Base-by-base conservation (phyloP, 2,329 filamentous ascomycete genomes). In the Colletotrichum sp. region DNA sequence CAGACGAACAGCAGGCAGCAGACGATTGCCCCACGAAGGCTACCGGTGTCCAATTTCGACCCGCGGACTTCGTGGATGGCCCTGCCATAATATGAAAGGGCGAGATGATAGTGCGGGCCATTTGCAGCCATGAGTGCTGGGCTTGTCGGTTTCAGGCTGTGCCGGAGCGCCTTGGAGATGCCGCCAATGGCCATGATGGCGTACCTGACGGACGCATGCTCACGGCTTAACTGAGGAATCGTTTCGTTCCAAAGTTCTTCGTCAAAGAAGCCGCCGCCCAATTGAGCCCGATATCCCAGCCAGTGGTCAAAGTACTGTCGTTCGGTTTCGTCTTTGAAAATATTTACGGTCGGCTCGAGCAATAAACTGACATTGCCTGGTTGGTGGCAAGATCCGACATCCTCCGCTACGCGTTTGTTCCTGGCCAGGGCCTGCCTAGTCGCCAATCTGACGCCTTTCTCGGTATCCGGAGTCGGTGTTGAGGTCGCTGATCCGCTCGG, bases 181-280 rank as follows among this genome's bases (percentile, higher is more conserved):
- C 82, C 82, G 24, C 84, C 84, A 15, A 85, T 80, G 9, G 85
- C 85, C 36, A 85, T 79, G 71, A 82, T 83, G 21, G 85, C 84
- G 61, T 83, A 83, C 9, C 81, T 81, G 13, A 87, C 80, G 4
- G 84, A 82, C 10, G 80, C 77, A 62, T 84, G 82, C 28, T 81
- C 78, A 15, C 77, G 80, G 18, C 83, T 78, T 15, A 87, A 79
- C 18, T 81, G 81, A 4, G 84, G 84, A 8, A 86, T 82, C 2
- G 79, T 81, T 8, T 80, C 77, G 15, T 78, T 81, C 83, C 85
- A 87, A n/a, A 86, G 82, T 1, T 68, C 61, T 18, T 81, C 80
- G 18, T 82, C 78, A n/a, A 85, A 83, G 73, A 81, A 79, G 65
- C 79, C 78, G n/a, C 80, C 80, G 62, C 79, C 80, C 2, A 82